These are phyloP conservation scores for Cyclostephanos tholiformis DNA, from an alignment of 108 stramenopile genomes.

Conservation along the genomic window DNA sequence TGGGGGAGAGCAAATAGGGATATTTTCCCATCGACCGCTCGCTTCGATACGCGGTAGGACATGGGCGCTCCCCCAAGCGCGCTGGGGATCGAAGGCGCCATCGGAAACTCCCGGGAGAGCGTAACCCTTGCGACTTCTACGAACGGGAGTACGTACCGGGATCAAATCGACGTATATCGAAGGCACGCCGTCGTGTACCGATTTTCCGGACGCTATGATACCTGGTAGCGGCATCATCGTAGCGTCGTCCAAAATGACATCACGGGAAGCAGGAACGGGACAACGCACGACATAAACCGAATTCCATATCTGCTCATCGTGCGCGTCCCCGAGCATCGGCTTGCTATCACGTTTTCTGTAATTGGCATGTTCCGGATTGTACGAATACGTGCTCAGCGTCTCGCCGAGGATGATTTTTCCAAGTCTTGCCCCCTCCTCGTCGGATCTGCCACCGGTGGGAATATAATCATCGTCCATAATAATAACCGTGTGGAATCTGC, in stretches of 20 bases:
- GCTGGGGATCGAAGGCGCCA: conserved; percentile 28
- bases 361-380: conserved; percentile 46
- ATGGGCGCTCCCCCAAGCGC: conserved; percentile 32
- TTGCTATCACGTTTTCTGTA: conserved; percentile 38
- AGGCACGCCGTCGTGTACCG: conserved; percentile 28
- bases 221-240: background rate
- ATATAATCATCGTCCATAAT: background rate
- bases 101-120: conserved; percentile 13
- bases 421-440: background rate
- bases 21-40: conserved; percentile 47
- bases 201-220: conserved; percentile 32
- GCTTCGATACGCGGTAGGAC: conserved; percentile 39
- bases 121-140: conserved; percentile 41
- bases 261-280: conserved; percentile 35
- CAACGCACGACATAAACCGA: conserved; percentile 25
- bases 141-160: conserved; percentile 65
- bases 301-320: conserved; percentile 49
- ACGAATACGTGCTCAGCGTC: conserved; percentile 41
- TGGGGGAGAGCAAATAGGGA: conserved; percentile 38
- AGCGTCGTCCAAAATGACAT: background rate
- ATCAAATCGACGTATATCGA: conserved; percentile 60
- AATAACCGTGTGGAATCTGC: conserved; percentile 41
- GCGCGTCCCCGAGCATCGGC: conserved; percentile 12
- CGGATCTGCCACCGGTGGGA: background rate
- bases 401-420: conserved; percentile 45